Evolutionary conservation across 257 asterid species (phyloP).

Genomic region (Solanum piurae): DNA sequence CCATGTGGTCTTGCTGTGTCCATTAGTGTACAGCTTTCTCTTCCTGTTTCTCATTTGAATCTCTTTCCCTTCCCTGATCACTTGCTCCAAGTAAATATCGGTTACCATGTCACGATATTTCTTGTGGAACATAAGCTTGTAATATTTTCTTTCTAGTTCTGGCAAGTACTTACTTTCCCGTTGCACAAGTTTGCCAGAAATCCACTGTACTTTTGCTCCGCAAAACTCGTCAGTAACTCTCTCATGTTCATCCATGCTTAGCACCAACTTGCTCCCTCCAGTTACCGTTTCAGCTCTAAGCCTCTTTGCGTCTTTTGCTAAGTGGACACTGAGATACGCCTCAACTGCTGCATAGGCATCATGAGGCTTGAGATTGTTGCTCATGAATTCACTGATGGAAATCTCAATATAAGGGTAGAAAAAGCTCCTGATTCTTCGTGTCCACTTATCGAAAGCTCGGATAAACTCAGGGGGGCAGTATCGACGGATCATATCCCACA

Average conservation of each 20-base stretch:
- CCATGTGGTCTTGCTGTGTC: slow-evolving; percentile 4
- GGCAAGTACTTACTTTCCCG: background rate
- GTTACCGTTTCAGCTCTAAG: slow-evolving; percentile 39
- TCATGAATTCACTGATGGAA: slow-evolving; percentile 38
- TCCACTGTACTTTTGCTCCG: slow-evolving; percentile 30
- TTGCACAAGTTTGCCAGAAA: slow-evolving; percentile 13
- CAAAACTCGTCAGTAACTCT: slow-evolving; percentile 19
- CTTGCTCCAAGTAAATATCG: slow-evolving; percentile 16
- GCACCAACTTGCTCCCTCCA: slow-evolving; percentile 19
- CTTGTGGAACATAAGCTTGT: slow-evolving; percentile 18
- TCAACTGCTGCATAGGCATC: slow-evolving; percentile 34
- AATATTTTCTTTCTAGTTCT: slow-evolving; percentile 6
- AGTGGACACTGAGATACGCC: slow-evolving; percentile 38
- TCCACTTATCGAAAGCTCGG: slow-evolving; percentile 7
- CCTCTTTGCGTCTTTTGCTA: slow-evolving; percentile 19
- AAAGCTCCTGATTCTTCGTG: slow-evolving; percentile 8
- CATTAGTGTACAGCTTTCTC: slow-evolving; percentile 21
- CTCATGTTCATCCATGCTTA: slow-evolving; percentile 45
- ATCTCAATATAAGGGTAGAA: slow-evolving; percentile 33
- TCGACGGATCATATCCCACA: slow-evolving; percentile 28
- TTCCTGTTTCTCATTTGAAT: background rate
- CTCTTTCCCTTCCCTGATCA: slow-evolving; percentile 13
- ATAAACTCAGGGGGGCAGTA: slow-evolving; percentile 34
- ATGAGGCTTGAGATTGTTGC: slow-evolving; percentile 24
- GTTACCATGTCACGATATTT: slow-evolving; percentile 5